phyloP scores from a whole-genome alignment of 208 protist species.

The Zelonia costaricensis region DNA sequence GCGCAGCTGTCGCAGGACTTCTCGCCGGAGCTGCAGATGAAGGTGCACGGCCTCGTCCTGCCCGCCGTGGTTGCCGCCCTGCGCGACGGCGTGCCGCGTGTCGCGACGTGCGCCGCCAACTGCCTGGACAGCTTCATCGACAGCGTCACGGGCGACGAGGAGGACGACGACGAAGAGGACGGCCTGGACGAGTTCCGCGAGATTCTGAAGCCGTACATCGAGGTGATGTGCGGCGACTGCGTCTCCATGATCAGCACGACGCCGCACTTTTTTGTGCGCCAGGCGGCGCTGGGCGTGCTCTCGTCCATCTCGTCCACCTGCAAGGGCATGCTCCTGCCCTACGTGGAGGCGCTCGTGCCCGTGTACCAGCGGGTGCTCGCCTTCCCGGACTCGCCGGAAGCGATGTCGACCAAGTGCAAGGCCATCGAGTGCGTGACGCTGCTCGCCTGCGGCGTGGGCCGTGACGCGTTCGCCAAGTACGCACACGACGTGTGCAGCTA shows the following conservation, averaged over 20 bases:
- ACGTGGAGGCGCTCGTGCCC: conserved; percentile 60
- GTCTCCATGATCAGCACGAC: conserved; percentile 54
- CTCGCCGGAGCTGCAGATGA: conserved; percentile 52
- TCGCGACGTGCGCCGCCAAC: conserved; percentile 65
- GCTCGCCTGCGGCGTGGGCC: conserved; percentile 78
- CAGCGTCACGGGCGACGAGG: conserved; percentile 45
- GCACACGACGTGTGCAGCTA: conserved; percentile 74
- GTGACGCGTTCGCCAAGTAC: conserved; percentile 71
- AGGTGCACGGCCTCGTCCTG: conserved; percentile 50
- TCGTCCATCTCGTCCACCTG: conserved; percentile 71
- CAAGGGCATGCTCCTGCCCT: conserved; percentile 59
- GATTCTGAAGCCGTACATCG: conserved; percentile 64
- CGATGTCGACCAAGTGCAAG: conserved; percentile 77
- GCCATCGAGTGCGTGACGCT: conserved; percentile 87
- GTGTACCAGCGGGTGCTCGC: conserved; percentile 75
- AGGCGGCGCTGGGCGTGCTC: conserved; percentile 66
- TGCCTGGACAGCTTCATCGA: conserved; percentile 83
- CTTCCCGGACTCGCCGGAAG: conserved; percentile 63
- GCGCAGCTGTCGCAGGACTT: conserved; percentile 79
- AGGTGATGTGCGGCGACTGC: conserved; percentile 58
- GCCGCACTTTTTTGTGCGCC: conserved; percentile 58
- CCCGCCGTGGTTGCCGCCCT: conserved; percentile 55
- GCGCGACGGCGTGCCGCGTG: conserved; percentile 64
- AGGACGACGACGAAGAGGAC: conserved; percentile 49
- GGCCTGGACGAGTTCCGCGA: conserved; percentile 34